A percentile compares a stretch with the other conserved stretches of the same genome.
phyloP scores from a whole-genome alignment of 1,139 yeast species.

The Protomyces lactucae-debilis region DNA sequence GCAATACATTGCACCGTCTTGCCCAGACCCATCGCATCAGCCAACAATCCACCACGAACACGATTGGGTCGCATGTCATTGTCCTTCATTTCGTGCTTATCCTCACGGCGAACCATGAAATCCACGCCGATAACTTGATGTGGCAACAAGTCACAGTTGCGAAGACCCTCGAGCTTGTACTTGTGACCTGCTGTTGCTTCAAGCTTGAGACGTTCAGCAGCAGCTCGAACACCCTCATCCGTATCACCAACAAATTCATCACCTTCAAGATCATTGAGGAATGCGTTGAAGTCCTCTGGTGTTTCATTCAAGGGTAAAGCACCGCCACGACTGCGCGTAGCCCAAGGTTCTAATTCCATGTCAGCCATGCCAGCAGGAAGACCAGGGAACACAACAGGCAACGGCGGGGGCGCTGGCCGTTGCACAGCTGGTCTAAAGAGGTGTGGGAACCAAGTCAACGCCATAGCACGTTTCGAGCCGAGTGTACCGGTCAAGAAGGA shows the following conservation, averaged over 20 bases:
- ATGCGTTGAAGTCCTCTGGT: slow-evolving; percentile 3
- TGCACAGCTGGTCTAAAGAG: too few species aligned
- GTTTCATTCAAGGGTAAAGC: neutral
- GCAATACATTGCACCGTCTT: slow-evolving; percentile 52
- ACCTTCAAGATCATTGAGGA: slow-evolving; percentile 5
- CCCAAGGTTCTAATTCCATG: too few species aligned
- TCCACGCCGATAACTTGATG: slow-evolving; percentile 83
- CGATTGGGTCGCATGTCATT: neutral
- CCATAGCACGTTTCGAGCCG: too few species aligned
- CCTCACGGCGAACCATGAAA: slow-evolving; percentile 73
- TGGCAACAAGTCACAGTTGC: slow-evolving; percentile 2
- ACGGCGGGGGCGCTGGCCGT: too few species aligned
- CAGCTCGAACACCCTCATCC: slow-evolving; percentile 3
- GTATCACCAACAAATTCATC: slow-evolving; percentile 6
- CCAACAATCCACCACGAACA: slow-evolving; percentile 29
- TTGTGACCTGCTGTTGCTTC: neutral
- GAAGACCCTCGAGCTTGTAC: neutral
- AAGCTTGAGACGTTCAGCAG: slow-evolving; percentile 1
- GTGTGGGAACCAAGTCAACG: too few species aligned
- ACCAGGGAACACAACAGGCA: too few species aligned
- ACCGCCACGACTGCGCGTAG: neutral
- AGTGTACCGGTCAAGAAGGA: too few species aligned
- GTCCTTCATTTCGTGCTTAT: slow-evolving; percentile 30
- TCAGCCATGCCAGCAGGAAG: too few species aligned
- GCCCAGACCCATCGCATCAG: slow-evolving; percentile 31